phyloP scores from a whole-genome alignment of 2,329 filamentous ascomycete genomes.

The Aspergillus sp. region DNA sequence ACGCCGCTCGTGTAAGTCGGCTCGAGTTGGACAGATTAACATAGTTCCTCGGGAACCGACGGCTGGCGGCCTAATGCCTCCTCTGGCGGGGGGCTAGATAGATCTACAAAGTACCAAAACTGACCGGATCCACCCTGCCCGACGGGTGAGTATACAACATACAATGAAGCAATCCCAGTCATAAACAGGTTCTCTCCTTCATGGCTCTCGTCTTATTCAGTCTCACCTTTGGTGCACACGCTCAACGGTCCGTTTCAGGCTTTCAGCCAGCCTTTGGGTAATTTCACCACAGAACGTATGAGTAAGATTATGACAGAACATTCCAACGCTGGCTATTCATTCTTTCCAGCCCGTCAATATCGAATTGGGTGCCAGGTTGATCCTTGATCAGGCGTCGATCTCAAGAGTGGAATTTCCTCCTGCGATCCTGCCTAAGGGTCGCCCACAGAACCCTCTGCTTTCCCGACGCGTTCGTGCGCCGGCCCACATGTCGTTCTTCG shows the following conservation, averaged over 20 bases:
- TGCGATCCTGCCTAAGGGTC: background rate
- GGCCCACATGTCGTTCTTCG: constrained; percentile 1
- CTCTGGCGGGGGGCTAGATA: background rate
- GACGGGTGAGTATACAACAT: background rate
- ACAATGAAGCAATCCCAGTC: background rate
- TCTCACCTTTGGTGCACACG: too few relatives aligned
- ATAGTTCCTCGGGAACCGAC: constrained; percentile 4
- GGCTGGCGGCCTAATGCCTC: background rate
- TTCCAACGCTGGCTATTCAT: constrained; percentile 4
- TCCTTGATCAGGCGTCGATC: background rate
- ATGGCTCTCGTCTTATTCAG: background rate
- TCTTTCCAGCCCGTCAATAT: background rate
- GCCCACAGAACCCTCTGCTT: background rate
- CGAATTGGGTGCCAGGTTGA: background rate
- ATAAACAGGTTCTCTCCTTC: too few relatives aligned
- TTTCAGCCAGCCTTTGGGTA: background rate
- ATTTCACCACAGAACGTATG: background rate
- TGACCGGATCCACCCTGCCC: too few relatives aligned
- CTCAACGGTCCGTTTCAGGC: background rate
- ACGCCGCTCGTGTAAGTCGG: background rate
- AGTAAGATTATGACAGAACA: constrained; percentile 8
- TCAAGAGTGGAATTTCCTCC: background rate
- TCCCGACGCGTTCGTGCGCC: background rate
- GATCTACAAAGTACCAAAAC: background rate
- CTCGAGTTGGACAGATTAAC: background rate